Conservation (phyloP, 139 green algal genomes). For the Nannochloris sp. region DNA sequence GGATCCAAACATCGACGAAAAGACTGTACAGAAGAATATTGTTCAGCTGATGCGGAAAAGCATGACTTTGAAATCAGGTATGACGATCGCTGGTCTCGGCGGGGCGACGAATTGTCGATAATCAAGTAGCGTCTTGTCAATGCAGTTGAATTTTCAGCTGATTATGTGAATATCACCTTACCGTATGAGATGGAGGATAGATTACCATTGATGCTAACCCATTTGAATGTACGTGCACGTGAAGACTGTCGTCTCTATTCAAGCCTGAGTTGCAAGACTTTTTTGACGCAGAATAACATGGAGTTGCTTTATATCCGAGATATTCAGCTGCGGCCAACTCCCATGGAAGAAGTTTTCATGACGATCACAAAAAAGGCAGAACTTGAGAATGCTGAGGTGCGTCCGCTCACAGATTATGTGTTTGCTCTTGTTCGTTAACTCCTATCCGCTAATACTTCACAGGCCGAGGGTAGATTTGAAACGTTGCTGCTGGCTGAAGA, state of each 20-base stretch:
- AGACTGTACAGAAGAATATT: slow-evolving; percentile 5
- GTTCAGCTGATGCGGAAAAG: slow-evolving; percentile 9
- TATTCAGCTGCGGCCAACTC: slow-evolving; percentile 59
- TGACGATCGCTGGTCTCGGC: background rate
- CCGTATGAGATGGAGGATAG: slow-evolving; percentile 33
- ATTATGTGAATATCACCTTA: slow-evolving; percentile 59
- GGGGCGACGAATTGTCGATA: too few species aligned
- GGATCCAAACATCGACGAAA: background rate
- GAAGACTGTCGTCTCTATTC: too few species aligned
- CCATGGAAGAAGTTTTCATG: slow-evolving; percentile 64
- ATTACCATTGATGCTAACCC: slow-evolving; percentile 42
- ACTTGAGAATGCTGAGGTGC: slow-evolving; percentile 27
- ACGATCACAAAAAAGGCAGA: slow-evolving; percentile 51
- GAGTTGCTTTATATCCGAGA: slow-evolving; percentile 44
- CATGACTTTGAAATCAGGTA: slow-evolving; percentile 20
- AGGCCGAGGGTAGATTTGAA: slow-evolving; percentile 23
- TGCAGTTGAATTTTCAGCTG: slow-evolving; percentile 39
- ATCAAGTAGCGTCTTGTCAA: background rate
- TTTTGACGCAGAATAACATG: slow-evolving; percentile 19
- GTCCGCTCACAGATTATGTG: background rate
- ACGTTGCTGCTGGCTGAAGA: slow-evolving; percentile 19
- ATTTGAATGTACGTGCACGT: slow-evolving; percentile 27
- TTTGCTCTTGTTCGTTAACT: background rate
- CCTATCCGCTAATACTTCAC: background rate
- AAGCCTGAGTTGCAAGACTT: background rate